Evolutionary conservation across 106 monocot species (phyloP).

Genomic region (Gastrodia elata): DNA sequence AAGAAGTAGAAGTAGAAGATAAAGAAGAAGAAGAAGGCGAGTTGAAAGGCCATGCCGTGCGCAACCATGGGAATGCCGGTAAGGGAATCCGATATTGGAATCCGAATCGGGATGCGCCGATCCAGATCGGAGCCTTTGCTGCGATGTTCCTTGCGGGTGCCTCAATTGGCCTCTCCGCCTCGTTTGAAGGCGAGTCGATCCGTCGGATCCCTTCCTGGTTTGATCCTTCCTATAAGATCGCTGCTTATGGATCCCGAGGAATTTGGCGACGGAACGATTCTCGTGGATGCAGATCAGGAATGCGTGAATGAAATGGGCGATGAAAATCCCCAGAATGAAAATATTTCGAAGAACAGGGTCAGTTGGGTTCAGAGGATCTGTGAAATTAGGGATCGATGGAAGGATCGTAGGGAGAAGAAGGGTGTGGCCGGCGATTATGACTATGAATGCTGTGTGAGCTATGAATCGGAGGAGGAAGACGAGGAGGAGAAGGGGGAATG

Average conservation of each 20-base stretch:
- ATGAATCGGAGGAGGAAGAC: slow-evolving; percentile 40
- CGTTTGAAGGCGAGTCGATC: slow-evolving; percentile 32
- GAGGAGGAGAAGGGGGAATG: slow-evolving; percentile 32
- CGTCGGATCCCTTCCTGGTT: slow-evolving; percentile 22
- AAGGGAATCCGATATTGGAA: neutral
- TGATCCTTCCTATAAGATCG: slow-evolving; percentile 12
- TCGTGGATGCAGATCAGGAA: slow-evolving; percentile 8
- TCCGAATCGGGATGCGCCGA: slow-evolving; percentile 27
- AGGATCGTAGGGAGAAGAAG: slow-evolving; percentile 17
- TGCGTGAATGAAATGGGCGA: neutral
- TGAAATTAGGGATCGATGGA: slow-evolving; percentile 56
- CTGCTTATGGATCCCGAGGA: neutral
- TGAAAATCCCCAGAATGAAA: neutral
- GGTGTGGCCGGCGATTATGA: slow-evolving; percentile 16
- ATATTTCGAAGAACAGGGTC: slow-evolving; percentile 14
- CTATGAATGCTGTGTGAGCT: slow-evolving; percentile 34
- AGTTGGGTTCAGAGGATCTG: slow-evolving; percentile 58
- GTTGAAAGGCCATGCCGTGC: neutral
- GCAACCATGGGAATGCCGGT: neutral
- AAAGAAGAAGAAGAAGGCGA: too few relatives aligned
- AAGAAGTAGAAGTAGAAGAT: too few relatives aligned
- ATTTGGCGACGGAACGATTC: neutral
- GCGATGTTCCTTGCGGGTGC: slow-evolving; percentile 20
- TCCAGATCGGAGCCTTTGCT: slow-evolving; percentile 59
- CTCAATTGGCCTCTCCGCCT: slow-evolving; percentile 4